A percentile compares a stretch with the other conserved stretches of the same genome.
Conservation (phyloP, 2,329 filamentous ascomycete species). For the Amphichorda felina region DNA sequence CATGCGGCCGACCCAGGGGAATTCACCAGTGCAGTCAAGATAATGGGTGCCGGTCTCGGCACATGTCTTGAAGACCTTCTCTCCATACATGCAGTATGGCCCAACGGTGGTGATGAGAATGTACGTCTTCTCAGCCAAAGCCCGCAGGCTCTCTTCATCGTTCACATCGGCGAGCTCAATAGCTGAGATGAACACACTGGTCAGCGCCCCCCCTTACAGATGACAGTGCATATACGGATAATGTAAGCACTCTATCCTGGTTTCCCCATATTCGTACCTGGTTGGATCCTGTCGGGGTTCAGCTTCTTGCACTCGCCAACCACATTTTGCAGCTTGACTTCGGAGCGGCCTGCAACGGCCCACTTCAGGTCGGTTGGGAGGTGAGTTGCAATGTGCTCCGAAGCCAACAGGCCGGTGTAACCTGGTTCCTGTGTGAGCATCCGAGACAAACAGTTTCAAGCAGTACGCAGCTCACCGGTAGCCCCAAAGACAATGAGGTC, state of each 20-base stretch:
- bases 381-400: constrained; percentile 60
- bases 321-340: constrained; percentile 58
- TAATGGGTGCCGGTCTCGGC: constrained; percentile 53
- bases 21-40: constrained; percentile 50
- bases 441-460: too few relatives aligned
- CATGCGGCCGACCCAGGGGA: constrained; percentile 46
- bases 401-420: constrained; percentile 70
- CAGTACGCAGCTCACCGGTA: constrained; percentile 38
- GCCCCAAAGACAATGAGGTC: constrained; percentile 47
- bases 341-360: constrained; percentile 79
- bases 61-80: constrained; percentile 48
- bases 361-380: constrained; percentile 72
- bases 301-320: constrained; percentile 53
- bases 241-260: too few relatives aligned
- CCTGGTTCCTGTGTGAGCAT: constrained; percentile 31
- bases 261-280: constrained; percentile 44
- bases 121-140: constrained; percentile 42
- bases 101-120: constrained; percentile 48
- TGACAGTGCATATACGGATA: background rate
- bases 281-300: constrained; percentile 58
- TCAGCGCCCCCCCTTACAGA: background rate
- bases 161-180: constrained; percentile 41
- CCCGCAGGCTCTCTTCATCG: constrained; percentile 29
- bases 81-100: constrained; percentile 44
- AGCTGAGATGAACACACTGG: constrained; percentile 15